These are phyloP conservation scores for Uronychia binucleata DNA, from an alignment of 73 alveolate genomes.

Conservation along the genomic window DNA sequence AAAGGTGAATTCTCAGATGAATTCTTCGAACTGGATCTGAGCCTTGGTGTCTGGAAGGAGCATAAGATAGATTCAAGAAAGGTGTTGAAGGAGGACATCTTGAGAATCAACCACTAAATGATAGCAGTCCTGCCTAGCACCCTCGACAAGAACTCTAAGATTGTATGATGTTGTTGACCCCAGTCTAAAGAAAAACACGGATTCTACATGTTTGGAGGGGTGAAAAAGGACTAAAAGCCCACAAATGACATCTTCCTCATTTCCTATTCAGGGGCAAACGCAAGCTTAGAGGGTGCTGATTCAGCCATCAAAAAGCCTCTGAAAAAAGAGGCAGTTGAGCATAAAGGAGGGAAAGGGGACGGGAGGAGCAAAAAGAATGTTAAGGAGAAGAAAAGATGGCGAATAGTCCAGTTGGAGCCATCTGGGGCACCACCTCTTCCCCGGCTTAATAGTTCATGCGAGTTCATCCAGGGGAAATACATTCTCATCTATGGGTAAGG, in stretches of 20 bases:
- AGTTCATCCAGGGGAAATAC: background rate
- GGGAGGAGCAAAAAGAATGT: background rate
- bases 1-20: background rate
- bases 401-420: background rate
- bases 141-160: background rate
- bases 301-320: no score
- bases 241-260: background rate
- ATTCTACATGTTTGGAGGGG: background rate
- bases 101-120: no score
- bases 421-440: background rate
- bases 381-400: background rate
- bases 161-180: background rate
- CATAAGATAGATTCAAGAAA: background rate
- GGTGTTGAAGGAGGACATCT: no score
- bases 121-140: background rate
- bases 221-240: background rate
- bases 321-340: no score
- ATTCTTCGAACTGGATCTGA: background rate
- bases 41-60: background rate
- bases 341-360: background rate
- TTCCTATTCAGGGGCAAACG: background rate
- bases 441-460: background rate
- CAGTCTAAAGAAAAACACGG: background rate
- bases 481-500: background rate
- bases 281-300: background rate